Percentiles rank a stretch among this genome's conserved stretches.
These are phyloP conservation scores for Aspergillus versicolor DNA, from an alignment of 2,329 filamentous ascomycete species.

Conservation along the genomic window DNA sequence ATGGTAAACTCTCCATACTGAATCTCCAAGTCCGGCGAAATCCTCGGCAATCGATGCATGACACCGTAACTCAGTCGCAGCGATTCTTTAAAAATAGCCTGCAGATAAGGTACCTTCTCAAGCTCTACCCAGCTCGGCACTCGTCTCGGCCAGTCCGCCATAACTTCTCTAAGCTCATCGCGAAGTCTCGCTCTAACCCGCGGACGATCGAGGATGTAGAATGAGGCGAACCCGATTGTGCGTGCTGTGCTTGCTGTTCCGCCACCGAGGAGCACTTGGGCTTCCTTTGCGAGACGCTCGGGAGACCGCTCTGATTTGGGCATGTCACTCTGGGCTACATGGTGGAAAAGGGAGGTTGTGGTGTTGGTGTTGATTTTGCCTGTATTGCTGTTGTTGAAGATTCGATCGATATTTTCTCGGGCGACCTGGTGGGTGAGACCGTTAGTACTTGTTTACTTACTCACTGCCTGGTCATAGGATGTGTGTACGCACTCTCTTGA, in stretches of 20 bases:
- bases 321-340: slow-evolving; percentile 26
- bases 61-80: slow-evolving; percentile 36
- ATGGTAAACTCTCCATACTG: slow-evolving; percentile 25
- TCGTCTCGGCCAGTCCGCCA: slow-evolving; percentile 16
- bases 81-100: slow-evolving; percentile 19
- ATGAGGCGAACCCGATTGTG: slow-evolving; percentile 18
- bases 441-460: no score
- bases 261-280: slow-evolving; percentile 25
- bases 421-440: neutral
- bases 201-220: slow-evolving; percentile 8
- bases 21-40: slow-evolving; percentile 11
- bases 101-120: slow-evolving; percentile 30
- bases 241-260: slow-evolving; percentile 30
- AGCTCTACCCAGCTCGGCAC: slow-evolving; percentile 22
- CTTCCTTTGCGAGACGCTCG: slow-evolving; percentile 30
- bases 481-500: neutral
- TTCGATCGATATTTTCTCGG: neutral
- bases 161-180: slow-evolving; percentile 24
- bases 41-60: slow-evolving; percentile 27
- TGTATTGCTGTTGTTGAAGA: neutral
- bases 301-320: slow-evolving; percentile 15
- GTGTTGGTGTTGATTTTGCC: neutral
- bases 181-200: slow-evolving; percentile 14
- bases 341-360: slow-evolving; percentile 11
- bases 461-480: no score